Evolutionary conservation across 192 early-diverging fungal species (phyloP), one percentile per base, ranked within the genome.

Genomic region (Jimgerdemannia lactiflua): DNA sequence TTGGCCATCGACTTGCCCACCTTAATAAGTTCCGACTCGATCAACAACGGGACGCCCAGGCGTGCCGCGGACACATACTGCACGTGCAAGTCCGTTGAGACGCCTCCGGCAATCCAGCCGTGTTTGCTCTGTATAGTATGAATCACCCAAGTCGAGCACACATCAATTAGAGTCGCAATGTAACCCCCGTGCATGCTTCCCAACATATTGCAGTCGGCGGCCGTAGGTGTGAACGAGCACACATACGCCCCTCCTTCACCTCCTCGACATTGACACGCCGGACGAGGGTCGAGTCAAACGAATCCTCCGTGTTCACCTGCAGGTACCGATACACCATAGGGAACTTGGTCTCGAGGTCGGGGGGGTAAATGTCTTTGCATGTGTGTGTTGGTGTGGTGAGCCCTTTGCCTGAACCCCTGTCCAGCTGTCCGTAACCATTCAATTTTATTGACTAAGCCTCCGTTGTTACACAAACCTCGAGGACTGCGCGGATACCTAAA

Each of bases 111-210:
- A 0, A 59, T 70, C 44, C 71, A 65, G 39, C 77, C 75, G 39
- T 77, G 20, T 72, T 83, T 83, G 14, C 75, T 71, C 54, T 77
- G 71, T 10, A 73, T 40, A 19, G 75, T 83, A 67, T 79, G 75
- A 54, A 83, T 39, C 49, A 73, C 82, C 4, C 71, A 75, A 3
- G 79, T 80, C 39, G 82, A 77, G 39, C 76, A 65, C 71, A 77
- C 77, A 65, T 84, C 83, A 9, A 84, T 73, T 65, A 84, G 65
- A 39, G 77, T 79, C 4, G 83, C 83, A 69, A 82, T 81, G 65
- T 39, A 80, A 11, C 83, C 83, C 43, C 83, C 83, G 64, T 84
- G 83, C 43, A 81, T 72, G 42, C 74, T 84, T 75, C 77, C 75
- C 29, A 76, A 71, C 42, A 77, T 71, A 65, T 82, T 84, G 74